phyloP scores from a whole-genome alignment of 805 yeast species.

The Ogataea trehalophila region DNA sequence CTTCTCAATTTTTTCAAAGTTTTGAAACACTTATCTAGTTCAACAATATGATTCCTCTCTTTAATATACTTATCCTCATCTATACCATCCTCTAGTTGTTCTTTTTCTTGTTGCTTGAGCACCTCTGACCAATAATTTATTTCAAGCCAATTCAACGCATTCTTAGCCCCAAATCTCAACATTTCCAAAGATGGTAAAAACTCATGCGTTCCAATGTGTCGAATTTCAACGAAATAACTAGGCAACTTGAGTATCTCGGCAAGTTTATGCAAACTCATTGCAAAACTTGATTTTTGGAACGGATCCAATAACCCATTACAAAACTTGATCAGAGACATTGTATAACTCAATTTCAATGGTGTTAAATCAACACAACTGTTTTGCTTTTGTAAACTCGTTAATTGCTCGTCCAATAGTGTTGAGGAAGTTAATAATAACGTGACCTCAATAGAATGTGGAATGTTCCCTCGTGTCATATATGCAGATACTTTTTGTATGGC shows the following conservation, averaged over 20 bases:
- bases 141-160: conserved; percentile 74
- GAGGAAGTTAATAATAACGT: conserved; percentile 58
- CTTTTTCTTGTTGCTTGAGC: conserved; percentile 13
- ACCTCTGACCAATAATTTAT: conserved; percentile 63
- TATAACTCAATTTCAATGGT: conserved; percentile 48
- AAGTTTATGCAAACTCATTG: conserved; percentile 70
- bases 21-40: conserved; percentile 36
- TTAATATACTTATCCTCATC: conserved; percentile 16
- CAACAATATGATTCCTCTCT: not conserved
- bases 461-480: conserved; percentile 51
- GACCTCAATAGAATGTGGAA: conserved; percentile 70
- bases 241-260: conserved; percentile 73
- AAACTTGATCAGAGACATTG: conserved; percentile 75
- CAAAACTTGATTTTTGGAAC: conserved; percentile 70
- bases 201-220: conserved; percentile 93
- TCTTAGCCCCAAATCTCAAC: conserved; percentile 51
- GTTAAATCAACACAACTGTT: conserved; percentile 25
- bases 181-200: conserved; percentile 64
- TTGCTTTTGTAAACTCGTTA: not conserved
- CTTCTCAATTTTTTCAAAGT: conserved; percentile 47
- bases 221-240: conserved; percentile 75
- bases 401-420: conserved; percentile 36
- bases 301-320: conserved; percentile 92
- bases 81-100: conserved; percentile 6
- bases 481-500: conserved; percentile 53